Evolutionary conservation across 1,284 basidiomycete species (phyloP).

Genomic region (Trametes hirsuta): DNA sequence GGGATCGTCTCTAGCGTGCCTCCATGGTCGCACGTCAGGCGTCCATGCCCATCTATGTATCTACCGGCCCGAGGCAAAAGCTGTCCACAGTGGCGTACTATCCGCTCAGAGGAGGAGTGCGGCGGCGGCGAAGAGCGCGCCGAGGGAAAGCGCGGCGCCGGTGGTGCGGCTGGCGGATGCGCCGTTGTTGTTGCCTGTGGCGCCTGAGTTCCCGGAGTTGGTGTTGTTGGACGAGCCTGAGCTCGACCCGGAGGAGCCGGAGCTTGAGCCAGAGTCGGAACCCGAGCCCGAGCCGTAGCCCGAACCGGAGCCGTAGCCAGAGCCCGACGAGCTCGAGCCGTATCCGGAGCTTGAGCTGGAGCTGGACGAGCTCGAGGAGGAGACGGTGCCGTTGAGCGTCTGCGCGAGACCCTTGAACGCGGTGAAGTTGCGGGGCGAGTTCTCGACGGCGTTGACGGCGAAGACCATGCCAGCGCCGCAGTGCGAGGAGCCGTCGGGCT

Average conservation of each 20-base stretch:
- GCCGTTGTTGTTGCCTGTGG: conserved; percentile 5
- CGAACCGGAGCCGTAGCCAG: neutral
- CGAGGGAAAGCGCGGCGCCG: conserved; percentile 18
- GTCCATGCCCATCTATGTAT: neutral
- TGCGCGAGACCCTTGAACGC: conserved; percentile 44
- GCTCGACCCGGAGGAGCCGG: neutral
- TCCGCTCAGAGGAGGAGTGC: conserved; percentile 22
- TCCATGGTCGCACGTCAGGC: neutral
- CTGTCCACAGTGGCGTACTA: neutral
- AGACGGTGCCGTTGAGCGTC: conserved; percentile 38
- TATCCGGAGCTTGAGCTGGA: conserved; percentile 1
- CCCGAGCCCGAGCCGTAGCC: no score
- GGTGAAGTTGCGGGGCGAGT: conserved; percentile 43
- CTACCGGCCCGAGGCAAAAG: neutral
- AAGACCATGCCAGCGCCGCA: conserved; percentile 50
- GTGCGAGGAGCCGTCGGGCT: conserved; percentile 37
- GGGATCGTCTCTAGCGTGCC: neutral
- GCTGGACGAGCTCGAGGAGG: conserved; percentile 9
- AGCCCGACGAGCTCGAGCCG: neutral
- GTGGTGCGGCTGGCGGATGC: conserved; percentile 1
- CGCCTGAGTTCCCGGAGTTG: neutral
- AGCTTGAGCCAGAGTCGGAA: neutral
- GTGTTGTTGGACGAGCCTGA: neutral
- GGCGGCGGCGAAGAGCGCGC: conserved; percentile 19
- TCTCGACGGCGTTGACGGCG: conserved; percentile 45